Evolutionary conservation across 208 protist genomes (phyloP), one percentile per base, ranked within the genome.

Genomic region (Acanthamoeba sp.): DNA sequence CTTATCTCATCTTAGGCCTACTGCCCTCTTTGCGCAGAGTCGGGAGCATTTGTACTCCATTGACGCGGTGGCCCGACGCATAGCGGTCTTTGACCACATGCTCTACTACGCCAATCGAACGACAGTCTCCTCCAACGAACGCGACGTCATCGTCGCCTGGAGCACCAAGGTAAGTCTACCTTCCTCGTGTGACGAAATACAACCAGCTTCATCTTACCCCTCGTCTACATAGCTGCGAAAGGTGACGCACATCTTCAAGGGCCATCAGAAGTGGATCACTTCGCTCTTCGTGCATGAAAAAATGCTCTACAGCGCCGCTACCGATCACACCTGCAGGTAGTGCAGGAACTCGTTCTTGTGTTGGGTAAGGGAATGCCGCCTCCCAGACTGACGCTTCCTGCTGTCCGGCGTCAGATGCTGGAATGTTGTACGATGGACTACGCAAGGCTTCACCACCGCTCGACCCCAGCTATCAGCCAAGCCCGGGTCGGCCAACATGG

Each of bases 241-340:
- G 36, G 71, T 80, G 20, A 80, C 71, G 71, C 71, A 80, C 40
- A 45, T 80, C 34, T 89, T 89, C 45, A 52, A 62, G 24, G 80
- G 80, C 24, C 80, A 89, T 38, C 52, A 55, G 48, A 89, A 89
- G 29, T 89, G 80, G 80, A 89, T 89, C 42, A 89, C 80, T 22
- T 55, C 80, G 29, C 52, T 89, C 16, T 40, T 66, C 16, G 80
- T 89, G 4, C 80, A 89, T 24, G 80, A 89, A 42, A 55, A 89
- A 24, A 38, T 89, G 10, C 52, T 89, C 12, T 89, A 89, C 29
- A 89, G 48, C 32, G 18, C 80, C 45, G 42, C 80, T 16, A 64
- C 80, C 24, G 80, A 89, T 24, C 48, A 64, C 52, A 89, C 80
- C 80, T 64, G 71, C 71, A 80, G 71, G 71, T 48, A 48, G 18